These are phyloP conservation scores for Boletus subcaerulescens DNA, from an alignment of 768 basidiomycete species.

Conservation along the genomic window DNA sequence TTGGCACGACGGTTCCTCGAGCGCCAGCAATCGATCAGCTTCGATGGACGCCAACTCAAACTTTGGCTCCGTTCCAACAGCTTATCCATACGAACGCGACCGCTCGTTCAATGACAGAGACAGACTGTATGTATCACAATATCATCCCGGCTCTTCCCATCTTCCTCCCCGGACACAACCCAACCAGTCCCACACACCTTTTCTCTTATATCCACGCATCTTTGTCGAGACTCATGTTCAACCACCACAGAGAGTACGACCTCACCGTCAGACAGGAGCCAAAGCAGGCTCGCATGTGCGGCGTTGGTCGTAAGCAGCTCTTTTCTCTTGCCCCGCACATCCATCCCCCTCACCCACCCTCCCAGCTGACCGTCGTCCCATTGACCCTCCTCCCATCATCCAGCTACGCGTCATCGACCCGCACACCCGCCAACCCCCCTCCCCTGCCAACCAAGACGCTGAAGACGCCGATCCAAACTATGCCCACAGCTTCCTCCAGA, in stretches of 20 bases:
- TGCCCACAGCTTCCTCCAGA: conserved; percentile 70
- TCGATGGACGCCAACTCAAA: conserved; percentile 26
- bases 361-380: conserved; percentile 90
- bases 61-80: conserved; percentile 24
- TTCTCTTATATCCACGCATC: conserved; percentile 6
- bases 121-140: conserved; percentile 31
- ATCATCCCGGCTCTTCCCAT: conserved; percentile 3
- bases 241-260: conserved; percentile 69
- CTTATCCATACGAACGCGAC: conserved; percentile 31
- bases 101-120: conserved; percentile 33
- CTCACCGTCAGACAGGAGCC: conserved; percentile 87
- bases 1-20: too few relatives aligned
- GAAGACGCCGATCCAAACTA: conserved; percentile 39
- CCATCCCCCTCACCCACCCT: neutral
- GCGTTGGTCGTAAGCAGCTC: conserved; percentile 72
- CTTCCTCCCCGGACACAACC: neutral
- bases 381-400: conserved; percentile 97
- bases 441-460: conserved; percentile 27
- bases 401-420: conserved; percentile 86
- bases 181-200: conserved; percentile 1
- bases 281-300: conserved; percentile 89
- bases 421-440: conserved; percentile 32
- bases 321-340: conserved; percentile 21
- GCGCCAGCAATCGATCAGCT: conserved; percentile 13
- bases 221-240: conserved; percentile 1